A percentile compares a stretch with the other conserved stretches of the same genome.
These are phyloP conservation scores for Blastobotrys niveus DNA, from an alignment of 1,139 yeast genomes.

Conservation along the genomic window DNA sequence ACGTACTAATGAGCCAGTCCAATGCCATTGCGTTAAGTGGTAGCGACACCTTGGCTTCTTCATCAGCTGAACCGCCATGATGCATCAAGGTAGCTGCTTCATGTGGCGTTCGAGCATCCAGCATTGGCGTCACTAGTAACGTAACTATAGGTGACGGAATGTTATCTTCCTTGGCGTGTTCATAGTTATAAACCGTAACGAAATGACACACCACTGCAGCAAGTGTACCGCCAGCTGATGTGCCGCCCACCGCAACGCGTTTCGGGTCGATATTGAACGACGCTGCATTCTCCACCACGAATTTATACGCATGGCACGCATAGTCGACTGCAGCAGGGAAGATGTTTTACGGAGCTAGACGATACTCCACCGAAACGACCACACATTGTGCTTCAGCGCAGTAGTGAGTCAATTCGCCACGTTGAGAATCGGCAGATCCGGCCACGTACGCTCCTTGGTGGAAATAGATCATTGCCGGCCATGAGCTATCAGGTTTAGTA, in stretches of 20 bases:
- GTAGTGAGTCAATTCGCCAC: slow-evolving; percentile 4
- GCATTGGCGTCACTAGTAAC: slow-evolving; percentile 40
- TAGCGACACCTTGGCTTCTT: background rate
- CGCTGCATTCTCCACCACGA: slow-evolving; percentile 19
- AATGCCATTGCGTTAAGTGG: slow-evolving; percentile 2
- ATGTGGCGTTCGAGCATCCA: slow-evolving; percentile 26
- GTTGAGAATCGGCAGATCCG: slow-evolving; percentile 3
- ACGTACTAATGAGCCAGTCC: slow-evolving; percentile 7
- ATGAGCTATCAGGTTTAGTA: background rate
- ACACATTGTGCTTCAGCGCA: slow-evolving; percentile 30
- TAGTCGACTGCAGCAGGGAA: slow-evolving; percentile 48
- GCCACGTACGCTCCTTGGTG: slow-evolving; percentile 12
- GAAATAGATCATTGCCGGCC: slow-evolving; percentile 12
- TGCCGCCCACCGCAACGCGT: slow-evolving; percentile 42
- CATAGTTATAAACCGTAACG: slow-evolving; percentile 17
- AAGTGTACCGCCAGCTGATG: slow-evolving; percentile 47
- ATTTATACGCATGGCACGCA: slow-evolving; percentile 37
- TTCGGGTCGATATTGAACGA: slow-evolving; percentile 33
- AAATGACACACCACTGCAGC: slow-evolving; percentile 41
- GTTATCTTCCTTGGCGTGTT: slow-evolving; percentile 22
- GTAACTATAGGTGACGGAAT: slow-evolving; percentile 40
- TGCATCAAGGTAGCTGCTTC: too few species aligned
- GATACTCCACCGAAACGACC: slow-evolving; percentile 35
- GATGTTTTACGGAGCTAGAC: slow-evolving; percentile 46
- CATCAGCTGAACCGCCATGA: too few species aligned